These are phyloP conservation scores for Pleurotus giganteus DNA, from an alignment of 768 basidiomycete genomes.

Conservation along the genomic window DNA sequence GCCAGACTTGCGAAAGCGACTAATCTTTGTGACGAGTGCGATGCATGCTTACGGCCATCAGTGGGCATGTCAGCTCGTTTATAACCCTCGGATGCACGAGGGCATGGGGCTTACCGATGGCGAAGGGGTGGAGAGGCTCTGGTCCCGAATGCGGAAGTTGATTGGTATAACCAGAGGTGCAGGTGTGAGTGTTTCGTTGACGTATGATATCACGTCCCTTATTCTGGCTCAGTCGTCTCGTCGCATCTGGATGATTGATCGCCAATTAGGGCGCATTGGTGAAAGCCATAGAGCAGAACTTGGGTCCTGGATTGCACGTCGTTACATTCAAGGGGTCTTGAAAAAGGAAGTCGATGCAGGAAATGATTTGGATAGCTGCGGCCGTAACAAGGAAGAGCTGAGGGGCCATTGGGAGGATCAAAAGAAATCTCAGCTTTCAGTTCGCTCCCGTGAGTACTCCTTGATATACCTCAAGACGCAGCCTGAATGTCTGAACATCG, in stretches of 20 bases:
- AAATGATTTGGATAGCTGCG: conserved; percentile 17
- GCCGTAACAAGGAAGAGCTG: conserved; percentile 17
- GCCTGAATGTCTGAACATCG: neutral
- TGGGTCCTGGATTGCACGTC: conserved; percentile 29
- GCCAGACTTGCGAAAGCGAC: conserved; percentile 11
- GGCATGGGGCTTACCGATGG: conserved; percentile 31
- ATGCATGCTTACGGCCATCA: conserved; percentile 40
- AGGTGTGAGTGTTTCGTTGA: conserved; percentile 22
- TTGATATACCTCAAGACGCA: neutral
- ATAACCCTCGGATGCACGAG: conserved; percentile 25
- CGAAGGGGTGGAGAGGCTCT: conserved; percentile 31
- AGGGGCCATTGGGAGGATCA: conserved; percentile 32
- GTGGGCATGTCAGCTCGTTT: conserved; percentile 33
- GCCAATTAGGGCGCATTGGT: conserved; percentile 24
- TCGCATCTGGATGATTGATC: conserved; percentile 33
- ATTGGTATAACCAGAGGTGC: conserved; percentile 31
- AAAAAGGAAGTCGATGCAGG: conserved; percentile 14
- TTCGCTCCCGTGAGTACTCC: conserved; percentile 23
- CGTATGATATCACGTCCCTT: neutral
- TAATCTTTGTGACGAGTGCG: conserved; percentile 29
- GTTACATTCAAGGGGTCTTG: conserved; percentile 15
- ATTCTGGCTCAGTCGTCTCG: conserved; percentile 16
- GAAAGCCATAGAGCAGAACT: conserved; percentile 24
- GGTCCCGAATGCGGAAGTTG: conserved; percentile 30
- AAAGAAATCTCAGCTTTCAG: conserved; percentile 25